phyloP scores from a whole-genome alignment of 23 red algal genomes.

The Pyropia yezoensis region DNA sequence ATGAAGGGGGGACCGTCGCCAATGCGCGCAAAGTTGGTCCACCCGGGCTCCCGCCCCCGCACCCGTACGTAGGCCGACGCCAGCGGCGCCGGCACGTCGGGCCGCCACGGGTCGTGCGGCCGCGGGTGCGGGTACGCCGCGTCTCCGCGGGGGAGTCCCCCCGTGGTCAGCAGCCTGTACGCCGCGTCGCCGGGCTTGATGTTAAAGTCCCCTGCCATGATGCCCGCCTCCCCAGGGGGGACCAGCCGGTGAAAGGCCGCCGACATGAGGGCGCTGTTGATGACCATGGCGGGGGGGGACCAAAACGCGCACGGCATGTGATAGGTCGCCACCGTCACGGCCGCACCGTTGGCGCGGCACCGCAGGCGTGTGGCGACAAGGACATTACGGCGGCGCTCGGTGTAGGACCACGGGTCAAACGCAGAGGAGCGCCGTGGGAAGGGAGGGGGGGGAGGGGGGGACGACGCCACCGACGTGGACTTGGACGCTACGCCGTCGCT shows the following conservation, averaged over 20 bases:
- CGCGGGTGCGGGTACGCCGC: slow-evolving; percentile 28
- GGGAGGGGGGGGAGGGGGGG: background rate
- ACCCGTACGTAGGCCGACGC: slow-evolving; percentile 54
- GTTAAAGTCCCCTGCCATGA: slow-evolving; percentile 69
- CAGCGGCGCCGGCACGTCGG: slow-evolving; percentile 31
- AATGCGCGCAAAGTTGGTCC: slow-evolving; percentile 57
- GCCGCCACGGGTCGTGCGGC: slow-evolving; percentile 30
- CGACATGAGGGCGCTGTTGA: slow-evolving; percentile 41
- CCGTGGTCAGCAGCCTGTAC: slow-evolving; percentile 50
- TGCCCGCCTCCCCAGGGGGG: slow-evolving; percentile 32
- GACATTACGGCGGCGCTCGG: slow-evolving; percentile 37
- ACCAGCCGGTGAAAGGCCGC: slow-evolving; percentile 44
- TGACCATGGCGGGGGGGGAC: slow-evolving; percentile 62
- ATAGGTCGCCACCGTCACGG: slow-evolving; percentile 49
- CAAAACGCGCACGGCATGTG: slow-evolving; percentile 78
- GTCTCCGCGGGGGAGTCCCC: slow-evolving; percentile 13
- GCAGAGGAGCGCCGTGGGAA: background rate
- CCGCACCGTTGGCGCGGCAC: slow-evolving; percentile 38
- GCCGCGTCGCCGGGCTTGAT: slow-evolving; percentile 50
- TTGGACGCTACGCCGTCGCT: background rate
- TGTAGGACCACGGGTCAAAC: slow-evolving; percentile 42
- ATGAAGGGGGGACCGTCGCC: slow-evolving; percentile 39
- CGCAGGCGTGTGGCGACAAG: slow-evolving; percentile 54
- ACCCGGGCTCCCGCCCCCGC: slow-evolving; percentile 53
- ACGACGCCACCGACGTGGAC: background rate